Base-by-base conservation (phyloP, 371 early-diverging fungal genomes). In the Mucor saturninus region DNA sequence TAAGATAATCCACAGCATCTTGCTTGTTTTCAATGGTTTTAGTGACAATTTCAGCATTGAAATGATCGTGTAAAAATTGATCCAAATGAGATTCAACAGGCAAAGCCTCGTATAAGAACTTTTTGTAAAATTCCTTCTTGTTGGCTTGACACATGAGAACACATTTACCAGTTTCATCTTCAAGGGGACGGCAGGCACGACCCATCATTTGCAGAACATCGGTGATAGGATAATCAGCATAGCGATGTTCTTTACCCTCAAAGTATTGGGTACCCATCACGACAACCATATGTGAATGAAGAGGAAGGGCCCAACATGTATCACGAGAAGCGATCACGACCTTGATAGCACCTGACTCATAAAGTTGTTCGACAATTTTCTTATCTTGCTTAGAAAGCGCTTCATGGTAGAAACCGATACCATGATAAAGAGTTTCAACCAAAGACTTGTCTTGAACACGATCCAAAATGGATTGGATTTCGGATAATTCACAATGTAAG, bases 121-220 rank as follows among this genome's bases (percentile, higher is more conserved):
- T 95, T 68, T 96, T 97, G 87, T 94, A 98, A 63, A 93, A 95
- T 43, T 95, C 95, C 81, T 96, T 95, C 79, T 97, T 96, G 72
- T 90, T 93, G 11, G 86, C 81, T 69, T 89, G 93, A 62, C 97
- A 97, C 96, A 98, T 96, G 46, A 98, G 76, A 3, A 95, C 91
- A 64, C 95, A 93, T 50, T 85, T 83, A 5, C 92, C 95, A 46
- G 89, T 89, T 38, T 88, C 87, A 61, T 86, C 89, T 7, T 80
- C 74, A 21, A 75, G 56, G 13, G 93, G 90, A 21, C 89, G 75
- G 28, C 93, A 88, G 2, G 96, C 96, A 10, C 93, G 87, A 11
- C 97, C 98, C 86, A 96, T 90, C 99, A 98, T 98, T 73, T 97
- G 96, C 58, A 97, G 79, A 29, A 98, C 91, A 58, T 97, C 97